Evolutionary conservation across 768 basidiomycete genomes (phyloP).

Genomic region (Phlebiopsis gigantea): DNA sequence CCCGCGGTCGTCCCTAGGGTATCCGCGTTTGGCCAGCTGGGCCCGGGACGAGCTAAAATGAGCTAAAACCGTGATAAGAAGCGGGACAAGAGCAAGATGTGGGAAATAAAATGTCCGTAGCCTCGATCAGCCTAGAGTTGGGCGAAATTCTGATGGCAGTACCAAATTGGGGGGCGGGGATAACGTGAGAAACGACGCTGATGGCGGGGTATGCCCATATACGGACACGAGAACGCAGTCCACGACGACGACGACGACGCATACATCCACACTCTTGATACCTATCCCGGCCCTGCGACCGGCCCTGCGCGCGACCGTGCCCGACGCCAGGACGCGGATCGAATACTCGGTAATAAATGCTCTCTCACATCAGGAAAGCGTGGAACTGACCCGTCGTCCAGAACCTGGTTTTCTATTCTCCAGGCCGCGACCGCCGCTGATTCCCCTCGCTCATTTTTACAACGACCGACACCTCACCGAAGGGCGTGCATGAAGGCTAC

Average conservation of each 20-base stretch:
- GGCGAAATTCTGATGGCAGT: neutral
- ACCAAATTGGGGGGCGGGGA: neutral
- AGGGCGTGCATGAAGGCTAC: conserved; percentile 9
- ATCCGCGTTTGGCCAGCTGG: neutral
- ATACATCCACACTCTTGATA: neutral
- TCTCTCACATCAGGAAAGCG: conserved; percentile 1
- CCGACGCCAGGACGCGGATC: neutral
- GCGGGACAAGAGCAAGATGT: neutral
- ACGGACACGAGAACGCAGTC: neutral
- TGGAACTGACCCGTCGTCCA: conserved; percentile 6
- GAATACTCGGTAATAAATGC: neutral
- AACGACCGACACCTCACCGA: conserved; percentile 5
- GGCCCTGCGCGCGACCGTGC: neutral
- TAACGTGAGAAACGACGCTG: neutral
- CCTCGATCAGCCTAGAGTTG: neutral
- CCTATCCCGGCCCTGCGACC: neutral
- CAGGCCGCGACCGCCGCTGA: conserved; percentile 10
- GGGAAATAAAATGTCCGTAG: neutral
- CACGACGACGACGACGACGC: neutral
- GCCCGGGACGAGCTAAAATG: neutral
- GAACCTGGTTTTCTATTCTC: conserved; percentile 11
- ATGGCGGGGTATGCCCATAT: neutral
- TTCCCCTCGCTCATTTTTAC: conserved; percentile 13
- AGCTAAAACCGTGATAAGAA: neutral
- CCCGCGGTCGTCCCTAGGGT: no score